Evolutionary conservation across 139 green algal genomes (phyloP).

Genomic region (Tetraselmis chui): DNA sequence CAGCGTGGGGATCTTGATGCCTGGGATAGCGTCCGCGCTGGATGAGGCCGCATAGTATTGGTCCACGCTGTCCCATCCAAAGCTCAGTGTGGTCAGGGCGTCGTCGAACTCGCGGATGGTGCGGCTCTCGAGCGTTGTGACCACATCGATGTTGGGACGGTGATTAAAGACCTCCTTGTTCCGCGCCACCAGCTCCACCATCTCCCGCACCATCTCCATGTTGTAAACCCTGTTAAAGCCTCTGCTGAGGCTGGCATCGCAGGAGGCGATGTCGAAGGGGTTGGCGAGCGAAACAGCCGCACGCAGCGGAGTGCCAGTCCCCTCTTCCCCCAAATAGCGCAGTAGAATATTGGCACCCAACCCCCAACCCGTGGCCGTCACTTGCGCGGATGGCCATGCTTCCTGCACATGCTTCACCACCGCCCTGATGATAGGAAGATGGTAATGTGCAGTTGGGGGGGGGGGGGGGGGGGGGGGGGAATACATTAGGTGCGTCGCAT

Average conservation of each 20-base stretch:
- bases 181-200: conserved; percentile 3
- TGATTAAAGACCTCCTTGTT: conserved; percentile 23
- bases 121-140: conserved; percentile 14
- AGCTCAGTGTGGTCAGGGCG: conserved; percentile 61
- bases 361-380: conserved; percentile 83
- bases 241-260: background rate
- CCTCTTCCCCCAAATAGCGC: conserved; percentile 40
- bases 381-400: conserved; percentile 10
- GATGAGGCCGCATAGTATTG: conserved; percentile 66
- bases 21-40: background rate
- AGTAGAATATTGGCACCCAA: conserved; percentile 90
- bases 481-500: no score
- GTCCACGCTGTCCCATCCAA: conserved; percentile 71
- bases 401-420: conserved; percentile 18
- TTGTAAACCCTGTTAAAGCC: conserved; percentile 11
- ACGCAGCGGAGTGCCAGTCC: background rate
- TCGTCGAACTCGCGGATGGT: conserved; percentile 83
- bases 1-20: background rate
- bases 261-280: background rate
- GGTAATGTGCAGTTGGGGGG: no score
- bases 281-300: background rate
- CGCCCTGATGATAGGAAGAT: no score
- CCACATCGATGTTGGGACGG: conserved; percentile 13
- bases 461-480: no score
- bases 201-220: conserved; percentile 54